Evolutionary conservation across 2,329 filamentous ascomycete species (phyloP).

Genomic region (Lasiodiplodia sp.): DNA sequence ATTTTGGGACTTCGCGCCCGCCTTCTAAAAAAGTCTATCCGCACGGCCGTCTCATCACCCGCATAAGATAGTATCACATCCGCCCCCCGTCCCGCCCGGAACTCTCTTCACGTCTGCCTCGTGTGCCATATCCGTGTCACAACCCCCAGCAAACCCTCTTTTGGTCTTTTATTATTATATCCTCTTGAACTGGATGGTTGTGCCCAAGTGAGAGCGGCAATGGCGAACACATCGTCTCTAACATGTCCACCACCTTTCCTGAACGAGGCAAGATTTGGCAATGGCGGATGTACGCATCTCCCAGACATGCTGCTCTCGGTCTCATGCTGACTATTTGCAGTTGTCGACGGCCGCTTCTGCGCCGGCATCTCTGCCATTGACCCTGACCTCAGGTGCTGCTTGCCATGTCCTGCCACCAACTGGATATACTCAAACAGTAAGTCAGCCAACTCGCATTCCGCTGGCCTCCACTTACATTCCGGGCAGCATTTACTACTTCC

Average conservation of each 20-base stretch:
- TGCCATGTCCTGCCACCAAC: conserved; percentile 87
- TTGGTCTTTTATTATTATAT: conserved; percentile 7
- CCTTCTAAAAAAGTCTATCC: not conserved
- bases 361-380: conserved; percentile 52
- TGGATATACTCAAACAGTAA: conserved; percentile 71
- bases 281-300: conserved; percentile 70
- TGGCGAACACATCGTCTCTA: conserved; percentile 43
- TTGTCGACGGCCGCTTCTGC: conserved; percentile 65
- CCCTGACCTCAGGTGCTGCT: conserved; percentile 72
- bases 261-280: conserved; percentile 66
- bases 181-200: conserved; percentile 16
- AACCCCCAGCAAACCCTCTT: not conserved
- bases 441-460: conserved; percentile 31
- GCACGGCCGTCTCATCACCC: conserved; percentile 39
- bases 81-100: conserved; percentile 30
- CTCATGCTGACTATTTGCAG: conserved; percentile 51
- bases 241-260: conserved; percentile 74
- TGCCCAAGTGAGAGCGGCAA: conserved; percentile 32
- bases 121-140: conserved; percentile 24
- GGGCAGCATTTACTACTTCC: conserved; percentile 60
- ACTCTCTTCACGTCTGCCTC: conserved; percentile 22
- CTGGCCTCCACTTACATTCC: conserved; percentile 30
- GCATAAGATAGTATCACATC: conserved; percentile 36
- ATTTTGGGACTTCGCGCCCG: conserved; percentile 1
- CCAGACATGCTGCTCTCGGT: not conserved